Evolutionary conservation across 2,329 filamentous ascomycete species (phyloP).

Genomic region (Aspergillus glaucus): DNA sequence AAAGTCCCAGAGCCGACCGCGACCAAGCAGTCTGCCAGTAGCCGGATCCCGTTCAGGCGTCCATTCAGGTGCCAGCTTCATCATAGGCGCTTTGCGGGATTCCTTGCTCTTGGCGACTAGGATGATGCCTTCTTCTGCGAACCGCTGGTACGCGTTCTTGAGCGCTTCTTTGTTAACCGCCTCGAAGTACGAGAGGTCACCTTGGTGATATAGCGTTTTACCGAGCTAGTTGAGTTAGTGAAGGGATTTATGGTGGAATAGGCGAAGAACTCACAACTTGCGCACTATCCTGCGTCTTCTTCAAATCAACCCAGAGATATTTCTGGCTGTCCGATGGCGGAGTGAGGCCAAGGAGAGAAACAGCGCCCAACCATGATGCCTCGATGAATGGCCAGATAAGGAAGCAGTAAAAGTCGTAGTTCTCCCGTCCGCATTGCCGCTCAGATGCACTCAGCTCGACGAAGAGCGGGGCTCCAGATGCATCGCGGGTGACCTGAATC

Average conservation of each 20-base stretch:
- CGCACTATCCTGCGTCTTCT: constrained; percentile 72
- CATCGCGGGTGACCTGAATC: constrained; percentile 58
- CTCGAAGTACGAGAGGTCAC: constrained; percentile 94
- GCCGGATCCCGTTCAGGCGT: constrained; percentile 58
- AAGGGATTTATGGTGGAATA: background rate
- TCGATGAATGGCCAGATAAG: constrained; percentile 98
- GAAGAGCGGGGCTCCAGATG: constrained; percentile 51
- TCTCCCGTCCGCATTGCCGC: constrained; percentile 73
- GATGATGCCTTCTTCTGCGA: constrained; percentile 86
- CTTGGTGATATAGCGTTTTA: constrained; percentile 96
- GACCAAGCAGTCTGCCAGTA: constrained; percentile 57
- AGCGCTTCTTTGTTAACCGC: constrained; percentile 97
- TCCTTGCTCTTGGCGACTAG: constrained; percentile 64
- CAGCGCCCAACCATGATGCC: constrained; percentile 82
- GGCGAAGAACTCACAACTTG: constrained; percentile 57
- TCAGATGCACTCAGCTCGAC: constrained; percentile 73
- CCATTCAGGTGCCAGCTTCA: constrained; percentile 71
- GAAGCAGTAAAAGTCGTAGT: constrained; percentile 98
- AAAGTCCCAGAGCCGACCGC: constrained; percentile 83
- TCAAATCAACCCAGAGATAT: constrained; percentile 72
- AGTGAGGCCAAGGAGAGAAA: constrained; percentile 79
- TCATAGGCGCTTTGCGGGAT: constrained; percentile 29
- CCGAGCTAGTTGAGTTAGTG: constrained; percentile 55
- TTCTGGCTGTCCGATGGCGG: constrained; percentile 57
- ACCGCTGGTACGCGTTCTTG: constrained; percentile 83